Conservation (phyloP, 2,329 filamentous ascomycete genomes). For the Colletotrichum sansevieriae region DNA sequence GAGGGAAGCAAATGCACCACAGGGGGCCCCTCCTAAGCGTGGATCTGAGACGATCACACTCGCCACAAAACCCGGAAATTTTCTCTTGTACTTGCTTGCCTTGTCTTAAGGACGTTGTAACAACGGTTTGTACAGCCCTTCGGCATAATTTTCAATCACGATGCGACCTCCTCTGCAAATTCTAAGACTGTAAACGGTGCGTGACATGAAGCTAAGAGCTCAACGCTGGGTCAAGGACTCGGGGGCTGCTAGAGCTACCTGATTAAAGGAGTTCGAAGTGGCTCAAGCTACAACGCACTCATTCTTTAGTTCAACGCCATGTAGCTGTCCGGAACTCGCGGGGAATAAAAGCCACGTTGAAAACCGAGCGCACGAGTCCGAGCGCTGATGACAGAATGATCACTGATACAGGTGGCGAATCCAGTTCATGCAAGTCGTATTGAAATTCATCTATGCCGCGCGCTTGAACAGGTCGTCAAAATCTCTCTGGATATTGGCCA, state of each 20-base stretch:
- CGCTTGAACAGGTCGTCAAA: conserved; percentile 63
- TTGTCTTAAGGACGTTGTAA: conserved; percentile 2
- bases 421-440: conserved; percentile 1
- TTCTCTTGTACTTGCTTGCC: conserved; percentile 17
- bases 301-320: conserved; percentile 14
- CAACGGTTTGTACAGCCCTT: conserved; percentile 2
- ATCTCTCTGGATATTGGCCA: conserved; percentile 64
- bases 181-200: background rate
- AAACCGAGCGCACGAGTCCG: background rate
- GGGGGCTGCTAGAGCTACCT: background rate
- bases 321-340: conserved; percentile 26
- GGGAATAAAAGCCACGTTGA: conserved; percentile 35
- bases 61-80: too few species aligned
- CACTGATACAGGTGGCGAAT: background rate
- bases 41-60: background rate
- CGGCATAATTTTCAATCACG: conserved; percentile 36
- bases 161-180: background rate
- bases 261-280: background rate
- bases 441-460: conserved; percentile 40
- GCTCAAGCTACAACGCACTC: background rate
- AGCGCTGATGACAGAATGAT: background rate
- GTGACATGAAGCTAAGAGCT: background rate
- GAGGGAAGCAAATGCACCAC: background rate
- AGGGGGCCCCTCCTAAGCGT: background rate
- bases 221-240: conserved; percentile 7